Evolutionary conservation across 2,329 filamentous ascomycete species (phyloP).

Genomic region (Fusarium sp.): DNA sequence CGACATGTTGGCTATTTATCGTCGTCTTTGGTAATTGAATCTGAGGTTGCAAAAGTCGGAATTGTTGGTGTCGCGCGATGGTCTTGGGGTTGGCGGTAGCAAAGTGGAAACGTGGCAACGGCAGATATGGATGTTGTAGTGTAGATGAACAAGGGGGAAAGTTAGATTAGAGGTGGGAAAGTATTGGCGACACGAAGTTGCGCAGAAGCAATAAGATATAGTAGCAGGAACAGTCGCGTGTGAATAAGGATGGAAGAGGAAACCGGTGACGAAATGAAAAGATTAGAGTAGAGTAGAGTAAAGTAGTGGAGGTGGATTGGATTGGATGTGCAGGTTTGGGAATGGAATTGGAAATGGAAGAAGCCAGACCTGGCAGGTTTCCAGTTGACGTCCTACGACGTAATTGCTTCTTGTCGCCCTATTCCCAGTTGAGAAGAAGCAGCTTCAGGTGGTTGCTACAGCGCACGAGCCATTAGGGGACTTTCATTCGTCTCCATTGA

Average conservation of each 20-base stretch:
- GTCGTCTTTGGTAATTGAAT: neutral
- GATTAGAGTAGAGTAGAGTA: constrained; percentile 6
- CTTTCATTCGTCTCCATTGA: neutral
- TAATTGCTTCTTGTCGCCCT: constrained; percentile 42
- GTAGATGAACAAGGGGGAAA: constrained; percentile 17
- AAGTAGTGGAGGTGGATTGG: constrained; percentile 18
- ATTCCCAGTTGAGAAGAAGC: constrained; percentile 33
- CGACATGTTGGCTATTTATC: constrained; percentile 75
- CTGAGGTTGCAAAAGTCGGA: constrained; percentile 8
- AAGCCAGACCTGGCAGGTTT: constrained; percentile 5
- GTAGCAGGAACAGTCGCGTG: constrained; percentile 22
- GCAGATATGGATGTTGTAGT: constrained; percentile 14
- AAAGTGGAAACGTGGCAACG: constrained; percentile 47
- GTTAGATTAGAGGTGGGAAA: constrained; percentile 25
- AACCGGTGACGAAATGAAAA: constrained; percentile 6
- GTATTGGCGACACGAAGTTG: constrained; percentile 16
- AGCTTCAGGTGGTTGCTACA: constrained; percentile 36
- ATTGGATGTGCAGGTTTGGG: neutral
- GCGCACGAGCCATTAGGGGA: constrained; percentile 36
- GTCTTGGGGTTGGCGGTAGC: constrained; percentile 18
- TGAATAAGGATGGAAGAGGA: neutral
- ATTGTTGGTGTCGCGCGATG: constrained; percentile 41
- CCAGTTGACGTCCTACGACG: constrained; percentile 35
- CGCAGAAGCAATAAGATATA: constrained; percentile 18
- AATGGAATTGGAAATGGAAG: constrained; percentile 15